Conservation (phyloP, 495 filamentous ascomycete genomes). For the Talaromyces wortmannii region DNA sequence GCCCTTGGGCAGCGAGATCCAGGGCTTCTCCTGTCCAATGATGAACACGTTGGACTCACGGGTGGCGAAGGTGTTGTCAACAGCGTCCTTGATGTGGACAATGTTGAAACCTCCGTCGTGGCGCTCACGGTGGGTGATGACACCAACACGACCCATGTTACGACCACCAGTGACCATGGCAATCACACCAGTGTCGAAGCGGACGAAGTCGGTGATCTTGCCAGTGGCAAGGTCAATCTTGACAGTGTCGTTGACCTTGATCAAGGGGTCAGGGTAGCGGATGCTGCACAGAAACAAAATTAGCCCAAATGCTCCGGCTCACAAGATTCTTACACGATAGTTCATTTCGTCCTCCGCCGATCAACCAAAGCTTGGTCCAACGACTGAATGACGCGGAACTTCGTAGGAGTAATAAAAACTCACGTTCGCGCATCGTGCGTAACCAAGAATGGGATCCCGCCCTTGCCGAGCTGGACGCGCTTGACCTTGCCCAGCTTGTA, state of each 20-base stretch:
- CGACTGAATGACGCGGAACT: constrained; percentile 94
- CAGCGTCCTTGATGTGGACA: constrained; percentile 98
- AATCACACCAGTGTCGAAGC: constrained; percentile 95
- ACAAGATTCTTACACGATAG: constrained; percentile 24
- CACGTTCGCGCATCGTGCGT: constrained; percentile 99
- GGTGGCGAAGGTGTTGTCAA: constrained; percentile 99
- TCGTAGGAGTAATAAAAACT: constrained; percentile 54
- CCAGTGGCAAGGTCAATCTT: constrained; percentile 96
- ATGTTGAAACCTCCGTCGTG: constrained; percentile 99
- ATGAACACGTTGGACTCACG: constrained; percentile 98
- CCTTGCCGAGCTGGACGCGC: constrained; percentile 96
- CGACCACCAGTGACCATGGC: constrained; percentile 98
- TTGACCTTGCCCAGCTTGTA: constrained; percentile 99
- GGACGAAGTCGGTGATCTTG: constrained; percentile 94
- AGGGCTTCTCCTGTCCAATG: constrained; percentile 95
- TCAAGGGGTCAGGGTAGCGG: constrained; percentile 93
- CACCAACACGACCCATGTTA: constrained; percentile 99
- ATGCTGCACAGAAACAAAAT: constrained; percentile 55
- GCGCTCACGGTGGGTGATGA: constrained; percentile 98
- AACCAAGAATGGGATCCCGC: constrained; percentile 99
- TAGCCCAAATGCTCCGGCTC: constrained; percentile 27
- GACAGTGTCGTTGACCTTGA: constrained; percentile 99
- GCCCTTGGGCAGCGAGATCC: constrained; percentile 98
- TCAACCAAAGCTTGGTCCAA: constrained; percentile 98
- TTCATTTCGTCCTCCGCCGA: constrained; percentile 42